A percentile compares a stretch with the other conserved stretches of the same genome.
Conservation (phyloP, 2,329 filamentous ascomycete species). For the Pseudogymnoascus sp. region DNA sequence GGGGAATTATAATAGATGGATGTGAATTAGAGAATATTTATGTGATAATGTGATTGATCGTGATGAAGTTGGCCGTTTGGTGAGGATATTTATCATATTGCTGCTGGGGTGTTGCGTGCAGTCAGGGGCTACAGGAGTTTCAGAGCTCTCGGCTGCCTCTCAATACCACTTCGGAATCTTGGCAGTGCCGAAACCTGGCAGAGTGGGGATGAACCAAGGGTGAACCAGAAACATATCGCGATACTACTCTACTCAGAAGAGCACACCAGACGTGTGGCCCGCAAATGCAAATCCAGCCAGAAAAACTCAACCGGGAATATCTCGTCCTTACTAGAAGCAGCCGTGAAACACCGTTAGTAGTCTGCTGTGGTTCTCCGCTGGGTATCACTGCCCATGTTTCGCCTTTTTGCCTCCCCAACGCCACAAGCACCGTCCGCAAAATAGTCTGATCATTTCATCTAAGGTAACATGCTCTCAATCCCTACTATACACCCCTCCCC, state of each 20-base stretch:
- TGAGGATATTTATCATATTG: background rate
- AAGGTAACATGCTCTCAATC: conserved; percentile 2
- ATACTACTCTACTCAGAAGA: background rate
- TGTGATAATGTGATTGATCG: background rate
- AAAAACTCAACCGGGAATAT: background rate
- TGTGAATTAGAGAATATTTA: background rate
- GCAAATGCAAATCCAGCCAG: background rate
- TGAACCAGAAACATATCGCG: background rate
- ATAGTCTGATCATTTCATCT: conserved; percentile 10
- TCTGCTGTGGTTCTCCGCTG: background rate
- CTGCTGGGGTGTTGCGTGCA: background rate
- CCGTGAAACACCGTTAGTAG: background rate
- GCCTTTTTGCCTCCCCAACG: background rate
- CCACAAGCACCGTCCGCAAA: background rate
- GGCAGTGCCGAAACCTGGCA: background rate
- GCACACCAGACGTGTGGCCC: background rate
- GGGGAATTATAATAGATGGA: background rate
- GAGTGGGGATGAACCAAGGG: background rate
- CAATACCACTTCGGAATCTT: background rate
- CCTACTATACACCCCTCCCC: background rate
- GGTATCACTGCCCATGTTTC: background rate
- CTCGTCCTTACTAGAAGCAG: background rate
- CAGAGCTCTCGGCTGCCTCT: background rate
- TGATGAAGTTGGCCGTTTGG: background rate
- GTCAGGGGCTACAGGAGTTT: background rate